Evolutionary conservation across 1,284 basidiomycete genomes (phyloP), one percentile per base, ranked within the genome.

Genomic region (Microbotryum lychnidis-dioicae): DNA sequence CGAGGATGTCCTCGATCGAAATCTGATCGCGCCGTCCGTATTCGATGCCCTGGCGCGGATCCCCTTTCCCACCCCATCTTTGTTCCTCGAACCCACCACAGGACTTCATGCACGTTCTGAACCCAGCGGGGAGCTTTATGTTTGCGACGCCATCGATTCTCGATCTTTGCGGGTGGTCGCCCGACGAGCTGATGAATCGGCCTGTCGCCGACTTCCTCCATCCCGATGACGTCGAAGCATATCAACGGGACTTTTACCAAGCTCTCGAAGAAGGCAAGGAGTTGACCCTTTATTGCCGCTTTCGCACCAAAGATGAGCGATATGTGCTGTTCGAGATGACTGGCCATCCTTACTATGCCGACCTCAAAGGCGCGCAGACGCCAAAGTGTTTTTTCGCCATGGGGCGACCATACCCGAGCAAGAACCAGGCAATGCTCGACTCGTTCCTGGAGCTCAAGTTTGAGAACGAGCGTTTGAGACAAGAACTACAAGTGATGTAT

Each of bases 401-500:
- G 70, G 86, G 86, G n/a, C 84, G 83, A 69, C 86, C 87, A 3
- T 87, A 86, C 73, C 86, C 87, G 16, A 84, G 84, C 69, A 81
- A 84, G 64, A 87, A 86, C 70, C 81, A 76, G 27, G 82, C 84
- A 46, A 83, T 85, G 87, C 76, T 89, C 45, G 84, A 87, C 71
- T 84, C 85, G 5, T 85, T 86, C 71, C 74, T 89, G 46, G 87
- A 89, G 70, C 80, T 89, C 60, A 87, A 87, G 73, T 79, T 83
- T 57, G 86, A 89, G 75, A 87, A 89, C 73, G 83, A 87, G 71
- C 80, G 82, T 16, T 74, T 90, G 37, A 57, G 70, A 48, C 69
- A 71, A 52, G 67, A 69, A 50, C 61, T 75, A n/a, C 60, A 68
- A 56, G 58, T 68, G 29, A 62, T 72, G 59, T 72, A 71, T 63